A percentile compares a stretch with the other conserved stretches of the same genome.
These are phyloP conservation scores for Paecilomyces formosus DNA, from an alignment of 2,329 filamentous ascomycete genomes.

Conservation along the genomic window DNA sequence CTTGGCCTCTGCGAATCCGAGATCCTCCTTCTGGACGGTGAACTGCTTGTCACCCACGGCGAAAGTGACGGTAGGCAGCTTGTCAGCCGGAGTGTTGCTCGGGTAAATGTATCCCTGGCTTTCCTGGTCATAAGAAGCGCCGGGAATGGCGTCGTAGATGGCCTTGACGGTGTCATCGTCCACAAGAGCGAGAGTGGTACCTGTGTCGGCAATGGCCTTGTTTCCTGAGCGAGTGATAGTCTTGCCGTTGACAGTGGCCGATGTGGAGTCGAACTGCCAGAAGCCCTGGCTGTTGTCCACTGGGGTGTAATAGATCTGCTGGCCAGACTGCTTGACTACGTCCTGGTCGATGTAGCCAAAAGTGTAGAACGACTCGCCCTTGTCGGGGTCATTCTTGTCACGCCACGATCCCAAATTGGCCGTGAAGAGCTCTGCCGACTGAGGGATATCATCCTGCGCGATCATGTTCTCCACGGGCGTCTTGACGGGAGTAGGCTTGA, in stretches of 20 bases:
- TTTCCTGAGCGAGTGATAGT: conserved; percentile 47
- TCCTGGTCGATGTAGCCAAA: conserved; percentile 64
- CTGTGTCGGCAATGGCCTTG: conserved; percentile 64
- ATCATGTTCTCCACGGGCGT: conserved; percentile 68
- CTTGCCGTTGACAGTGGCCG: conserved; percentile 51
- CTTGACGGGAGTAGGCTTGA: conserved; percentile 45
- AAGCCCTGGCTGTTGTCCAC: conserved; percentile 60
- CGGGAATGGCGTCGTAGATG: conserved; percentile 58
- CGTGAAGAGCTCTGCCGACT: conserved; percentile 53
- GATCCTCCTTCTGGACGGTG: conserved; percentile 54
- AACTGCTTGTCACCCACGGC: conserved; percentile 57
- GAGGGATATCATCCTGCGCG: conserved; percentile 46
- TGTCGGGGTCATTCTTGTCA: conserved; percentile 38
- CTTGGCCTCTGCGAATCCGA: conserved; percentile 51
- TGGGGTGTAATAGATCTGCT: conserved; percentile 52
- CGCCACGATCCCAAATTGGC: conserved; percentile 53
- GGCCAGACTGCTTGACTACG: conserved; percentile 47
- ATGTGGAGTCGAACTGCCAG: conserved; percentile 58
- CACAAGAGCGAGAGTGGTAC: conserved; percentile 60
- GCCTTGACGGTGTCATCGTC: conserved; percentile 54
- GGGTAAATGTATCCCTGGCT: conserved; percentile 62
- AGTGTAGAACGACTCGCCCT: conserved; percentile 58
- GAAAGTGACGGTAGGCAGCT: conserved; percentile 55
- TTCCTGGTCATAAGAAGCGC: conserved; percentile 47
- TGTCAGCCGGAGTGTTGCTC: conserved; percentile 38